These are phyloP conservation scores for Komagataella populi DNA, from an alignment of 805 yeast species.

Conservation along the genomic window DNA sequence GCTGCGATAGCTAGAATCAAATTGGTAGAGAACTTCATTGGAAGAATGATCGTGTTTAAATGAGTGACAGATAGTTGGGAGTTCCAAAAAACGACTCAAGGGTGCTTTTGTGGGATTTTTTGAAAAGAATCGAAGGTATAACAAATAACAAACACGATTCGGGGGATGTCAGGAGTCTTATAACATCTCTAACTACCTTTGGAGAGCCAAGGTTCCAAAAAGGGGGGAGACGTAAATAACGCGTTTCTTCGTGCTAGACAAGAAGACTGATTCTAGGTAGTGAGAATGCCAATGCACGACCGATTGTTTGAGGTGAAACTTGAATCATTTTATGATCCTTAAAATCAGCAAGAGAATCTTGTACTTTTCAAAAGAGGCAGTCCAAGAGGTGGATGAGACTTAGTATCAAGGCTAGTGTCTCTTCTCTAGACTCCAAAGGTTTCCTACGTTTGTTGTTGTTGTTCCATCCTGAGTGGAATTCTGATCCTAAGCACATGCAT, in stretches of 20 bases:
- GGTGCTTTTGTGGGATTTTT: background rate
- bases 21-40: conserved; percentile 1
- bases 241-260: background rate
- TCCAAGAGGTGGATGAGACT: too few relatives aligned
- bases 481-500: background rate
- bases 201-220: background rate
- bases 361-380: background rate
- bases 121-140: background rate
- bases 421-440: too few relatives aligned
- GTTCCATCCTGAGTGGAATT: background rate
- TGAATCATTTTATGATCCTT: background rate
- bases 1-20: background rate
- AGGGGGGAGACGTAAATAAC: background rate
- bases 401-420: too few relatives aligned
- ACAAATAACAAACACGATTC: background rate
- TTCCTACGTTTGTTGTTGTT: background rate
- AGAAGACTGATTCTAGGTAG: background rate
- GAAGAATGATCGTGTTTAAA: background rate
- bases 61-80: background rate
- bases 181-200: background rate
- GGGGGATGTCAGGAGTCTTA: background rate
- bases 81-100: background rate
- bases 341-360: background rate
- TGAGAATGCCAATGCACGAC: background rate
- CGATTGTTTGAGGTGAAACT: background rate